Base-by-base conservation (phyloP, 768 basidiomycete genomes). In the Lentinus brumalis region DNA sequence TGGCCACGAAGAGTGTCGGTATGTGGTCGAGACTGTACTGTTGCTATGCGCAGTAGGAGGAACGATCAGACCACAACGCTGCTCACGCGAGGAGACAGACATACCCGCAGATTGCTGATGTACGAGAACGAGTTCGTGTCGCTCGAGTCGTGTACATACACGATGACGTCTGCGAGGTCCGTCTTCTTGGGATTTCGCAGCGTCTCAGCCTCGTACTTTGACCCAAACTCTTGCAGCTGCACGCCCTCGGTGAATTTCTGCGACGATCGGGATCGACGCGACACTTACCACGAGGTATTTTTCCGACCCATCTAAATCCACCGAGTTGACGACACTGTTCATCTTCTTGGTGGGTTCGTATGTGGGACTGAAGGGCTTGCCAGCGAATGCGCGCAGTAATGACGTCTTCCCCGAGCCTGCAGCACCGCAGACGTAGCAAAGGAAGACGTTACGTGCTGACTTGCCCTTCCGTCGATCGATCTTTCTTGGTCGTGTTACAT, bases 51-150 rank as follows among this genome's bases (percentile, higher is more conserved):
- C 57, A 70, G 39, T 41, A 49, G 47, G 66, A 63, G 47, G 66
- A 63, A 50, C 35, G 5, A 44, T 50, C 56, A 32, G 50, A 10
- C 56, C 74, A 73, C 18, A 52, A 16, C 7, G 49, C 12, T 46
- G 50, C 41, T 56, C 40, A 38, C 45, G 14, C 5, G 18, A 26
- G 10, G 57, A 15, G 44, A 67, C 32, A 35, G 35, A 76, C 85
- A 59, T 71, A 96, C 95, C 73, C 96, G 85, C 69, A 98, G 78
- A 77, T 96, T 97, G 68, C 94, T 96, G 73, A 99, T 94, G 76
- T 98, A 97, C 50, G 94, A 96, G 74, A 99, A 99, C 10, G 94
- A 97, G 76, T 99, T 98, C 42, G 96, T 98, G 72, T 99, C 96
- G 71, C 93, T 95, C 50, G 96, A 98, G 75, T 99, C 96, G 69